Percentiles rank a stretch among this genome's conserved stretches.
Conservation (phyloP, 2,329 filamentous ascomycete species). For the Thelonectria discophora region DNA sequence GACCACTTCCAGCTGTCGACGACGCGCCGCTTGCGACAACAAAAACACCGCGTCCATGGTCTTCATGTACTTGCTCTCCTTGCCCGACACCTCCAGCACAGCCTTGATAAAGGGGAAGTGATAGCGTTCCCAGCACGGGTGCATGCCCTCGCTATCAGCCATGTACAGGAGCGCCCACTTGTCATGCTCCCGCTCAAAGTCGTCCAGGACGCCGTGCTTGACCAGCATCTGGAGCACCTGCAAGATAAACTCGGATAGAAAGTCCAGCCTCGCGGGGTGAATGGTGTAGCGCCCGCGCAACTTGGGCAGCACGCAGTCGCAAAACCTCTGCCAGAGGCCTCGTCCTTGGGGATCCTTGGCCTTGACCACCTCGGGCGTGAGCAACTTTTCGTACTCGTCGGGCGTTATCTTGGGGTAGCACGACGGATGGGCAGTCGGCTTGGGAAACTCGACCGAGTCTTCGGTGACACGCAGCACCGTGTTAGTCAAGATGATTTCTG, state of each 20-base stretch:
- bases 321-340: constrained; percentile 43
- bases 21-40: constrained; percentile 20
- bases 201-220: constrained; percentile 24
- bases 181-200: constrained; percentile 29
- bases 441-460: background rate
- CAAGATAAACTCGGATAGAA: constrained; percentile 27
- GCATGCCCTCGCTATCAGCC: constrained; percentile 3
- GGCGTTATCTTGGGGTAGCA: constrained; percentile 30
- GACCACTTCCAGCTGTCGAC: constrained; percentile 19
- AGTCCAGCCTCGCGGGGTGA: constrained; percentile 23
- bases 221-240: constrained; percentile 29
- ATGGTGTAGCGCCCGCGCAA: constrained; percentile 12
- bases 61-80: constrained; percentile 9
- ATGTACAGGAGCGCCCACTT: constrained; percentile 32
- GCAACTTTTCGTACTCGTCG: constrained; percentile 29
- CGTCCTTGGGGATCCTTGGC: constrained; percentile 28
- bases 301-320: constrained; percentile 27
- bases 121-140: constrained; percentile 26
- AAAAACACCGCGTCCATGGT: constrained; percentile 25
- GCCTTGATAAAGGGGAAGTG: constrained; percentile 28
- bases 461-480: constrained; percentile 25
- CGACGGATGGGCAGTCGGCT: constrained; percentile 38
- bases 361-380: constrained; percentile 38
- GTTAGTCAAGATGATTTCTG: constrained; percentile 45
- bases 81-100: constrained; percentile 8